These are phyloP conservation scores for Aspergillus steynii DNA, from an alignment of 495 filamentous ascomycete species.

Conservation along the genomic window DNA sequence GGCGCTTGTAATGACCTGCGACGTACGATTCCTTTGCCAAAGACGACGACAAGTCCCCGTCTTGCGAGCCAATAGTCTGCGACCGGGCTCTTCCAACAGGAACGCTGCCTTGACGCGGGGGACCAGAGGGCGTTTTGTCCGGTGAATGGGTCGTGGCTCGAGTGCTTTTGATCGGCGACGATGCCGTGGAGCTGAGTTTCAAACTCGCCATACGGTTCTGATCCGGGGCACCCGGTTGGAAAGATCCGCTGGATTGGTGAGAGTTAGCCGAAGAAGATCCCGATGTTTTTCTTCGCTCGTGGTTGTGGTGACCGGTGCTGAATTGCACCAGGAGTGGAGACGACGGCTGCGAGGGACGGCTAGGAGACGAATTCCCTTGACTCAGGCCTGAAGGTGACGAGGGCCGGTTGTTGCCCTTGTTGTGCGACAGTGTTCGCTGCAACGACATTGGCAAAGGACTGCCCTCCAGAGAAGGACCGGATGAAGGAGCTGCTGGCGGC, in stretches of 20 bases:
- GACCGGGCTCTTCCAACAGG: constrained; percentile 68
- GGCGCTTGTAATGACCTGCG: constrained; percentile 79
- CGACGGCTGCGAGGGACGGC: constrained; percentile 85
- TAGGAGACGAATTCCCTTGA: constrained; percentile 83
- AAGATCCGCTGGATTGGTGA: constrained; percentile 68
- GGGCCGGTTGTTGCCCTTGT: constrained; percentile 70
- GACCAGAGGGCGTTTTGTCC: constrained; percentile 45
- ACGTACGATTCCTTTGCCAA: constrained; percentile 64
- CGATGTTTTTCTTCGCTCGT: constrained; percentile 75
- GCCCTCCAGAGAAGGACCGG: constrained; percentile 72
- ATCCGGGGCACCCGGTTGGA: constrained; percentile 75
- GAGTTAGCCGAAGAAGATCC: constrained; percentile 84
- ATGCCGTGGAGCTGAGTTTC: constrained; percentile 66
- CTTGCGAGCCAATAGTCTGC: constrained; percentile 91
- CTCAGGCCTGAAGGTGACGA: constrained; percentile 79
- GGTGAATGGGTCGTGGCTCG: constrained; percentile 57
- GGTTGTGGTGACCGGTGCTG: constrained; percentile 69
- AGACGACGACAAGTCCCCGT: constrained; percentile 61
- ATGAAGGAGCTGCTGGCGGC: constrained; percentile 39
- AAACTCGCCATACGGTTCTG: constrained; percentile 38
- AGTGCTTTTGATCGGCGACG: constrained; percentile 75
- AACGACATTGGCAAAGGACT: constrained; percentile 83
- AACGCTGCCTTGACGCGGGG: constrained; percentile 45
- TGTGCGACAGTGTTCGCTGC: constrained; percentile 81
- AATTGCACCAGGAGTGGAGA: constrained; percentile 93